These are phyloP conservation scores for Salix dunnii DNA, from an alignment of 345 rosid species.

Conservation along the genomic window DNA sequence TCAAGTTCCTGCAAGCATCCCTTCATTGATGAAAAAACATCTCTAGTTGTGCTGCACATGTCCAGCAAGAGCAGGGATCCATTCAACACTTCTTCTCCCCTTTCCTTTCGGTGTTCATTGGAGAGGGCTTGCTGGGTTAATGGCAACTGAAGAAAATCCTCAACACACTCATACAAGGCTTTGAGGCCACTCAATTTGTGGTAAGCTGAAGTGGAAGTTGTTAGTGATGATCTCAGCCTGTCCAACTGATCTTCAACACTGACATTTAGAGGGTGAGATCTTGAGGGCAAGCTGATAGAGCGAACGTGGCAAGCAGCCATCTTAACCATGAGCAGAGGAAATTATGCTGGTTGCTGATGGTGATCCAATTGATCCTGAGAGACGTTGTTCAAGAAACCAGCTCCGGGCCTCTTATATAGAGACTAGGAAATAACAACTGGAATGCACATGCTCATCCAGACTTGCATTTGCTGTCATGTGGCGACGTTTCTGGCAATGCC, in stretches of 20 bases:
- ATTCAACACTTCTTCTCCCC: slow-evolving; percentile 1
- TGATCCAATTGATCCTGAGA: background rate
- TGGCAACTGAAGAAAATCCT: slow-evolving; percentile 3
- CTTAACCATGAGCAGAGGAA: background rate
- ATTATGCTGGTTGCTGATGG: background rate
- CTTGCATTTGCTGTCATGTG: background rate
- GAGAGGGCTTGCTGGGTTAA: background rate
- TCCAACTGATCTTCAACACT: slow-evolving; percentile 18
- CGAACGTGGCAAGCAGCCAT: slow-evolving; percentile 24
- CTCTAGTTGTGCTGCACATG: background rate
- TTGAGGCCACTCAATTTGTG: background rate
- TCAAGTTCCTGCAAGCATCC: slow-evolving; percentile 4
- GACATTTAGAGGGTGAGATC: slow-evolving; percentile 22
- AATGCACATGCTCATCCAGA: background rate
- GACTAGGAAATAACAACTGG: background rate
- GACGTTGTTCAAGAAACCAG: background rate
- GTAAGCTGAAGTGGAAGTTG: slow-evolving; percentile 8
- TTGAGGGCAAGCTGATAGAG: slow-evolving; percentile 31
- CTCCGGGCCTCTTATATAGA: background rate
- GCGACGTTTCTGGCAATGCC: background rate
- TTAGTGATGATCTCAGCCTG: slow-evolving; percentile 23
- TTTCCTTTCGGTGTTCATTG: background rate
- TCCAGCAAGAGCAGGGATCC: slow-evolving; percentile 10
- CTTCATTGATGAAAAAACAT: slow-evolving; percentile 11
- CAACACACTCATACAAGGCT: background rate